These are phyloP conservation scores for Coleophoma crateriformis DNA, from an alignment of 2,329 filamentous ascomycete species.

Conservation along the genomic window DNA sequence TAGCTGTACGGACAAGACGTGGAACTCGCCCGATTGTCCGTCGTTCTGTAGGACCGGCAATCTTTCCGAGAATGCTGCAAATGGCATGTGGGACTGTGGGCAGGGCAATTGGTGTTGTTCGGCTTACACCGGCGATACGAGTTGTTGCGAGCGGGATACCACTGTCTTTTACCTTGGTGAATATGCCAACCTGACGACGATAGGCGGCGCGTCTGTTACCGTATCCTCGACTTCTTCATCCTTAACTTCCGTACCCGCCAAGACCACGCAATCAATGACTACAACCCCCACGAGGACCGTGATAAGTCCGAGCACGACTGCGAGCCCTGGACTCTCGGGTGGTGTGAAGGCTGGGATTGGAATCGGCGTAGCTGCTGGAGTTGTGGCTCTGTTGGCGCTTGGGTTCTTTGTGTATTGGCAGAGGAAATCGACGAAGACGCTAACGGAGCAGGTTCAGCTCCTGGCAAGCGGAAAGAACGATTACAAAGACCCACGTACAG, in stretches of 20 bases:
- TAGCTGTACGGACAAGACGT: neutral
- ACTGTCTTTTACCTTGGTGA: neutral
- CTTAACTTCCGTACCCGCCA: neutral
- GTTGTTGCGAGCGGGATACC: neutral
- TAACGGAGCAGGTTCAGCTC: slow-evolving; percentile 1
- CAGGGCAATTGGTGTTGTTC: neutral
- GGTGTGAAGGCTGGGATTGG: neutral
- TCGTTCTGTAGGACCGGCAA: neutral
- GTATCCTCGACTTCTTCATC: neutral
- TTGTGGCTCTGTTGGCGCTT: neutral
- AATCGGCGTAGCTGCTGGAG: neutral
- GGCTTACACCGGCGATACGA: neutral
- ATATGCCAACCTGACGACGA: neutral
- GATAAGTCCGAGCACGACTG: neutral
- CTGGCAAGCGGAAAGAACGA: neutral
- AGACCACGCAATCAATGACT: neutral
- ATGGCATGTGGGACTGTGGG: neutral
- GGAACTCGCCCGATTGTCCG: neutral
- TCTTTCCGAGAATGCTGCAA: neutral
- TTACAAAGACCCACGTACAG: neutral
- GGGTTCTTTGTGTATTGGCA: neutral
- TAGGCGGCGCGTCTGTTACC: neutral
- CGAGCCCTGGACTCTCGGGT: neutral
- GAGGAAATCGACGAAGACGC: slow-evolving; percentile 4
- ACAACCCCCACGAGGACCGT: neutral